Base-by-base conservation (phyloP, 2,329 filamentous ascomycete genomes). In the Magnaporthales sp. region DNA sequence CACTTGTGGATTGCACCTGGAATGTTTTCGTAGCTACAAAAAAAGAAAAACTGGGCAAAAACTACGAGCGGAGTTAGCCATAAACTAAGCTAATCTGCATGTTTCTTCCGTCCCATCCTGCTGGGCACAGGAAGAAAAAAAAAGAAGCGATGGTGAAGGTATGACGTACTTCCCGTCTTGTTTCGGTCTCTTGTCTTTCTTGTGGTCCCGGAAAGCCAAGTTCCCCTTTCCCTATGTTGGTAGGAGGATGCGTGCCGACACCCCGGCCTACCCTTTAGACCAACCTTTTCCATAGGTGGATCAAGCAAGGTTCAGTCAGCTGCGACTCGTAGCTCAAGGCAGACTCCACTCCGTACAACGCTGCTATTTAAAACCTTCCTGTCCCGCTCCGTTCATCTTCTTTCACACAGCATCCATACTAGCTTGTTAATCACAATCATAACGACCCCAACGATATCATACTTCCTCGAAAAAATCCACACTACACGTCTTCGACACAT, bases 81-180 rank as follows among this genome's bases (percentile, higher is more conserved):
- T 9, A 58, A 15, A 27, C 54, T 27, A 58, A 15, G 3, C 54
- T n/a, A 27, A 58, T 58, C 54, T 58, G n/a, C 54, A 22, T 58
- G n/a, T 58, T 58, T 58, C 9, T 58, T 58, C 22, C 54, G 54
- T 58, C 54, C 54, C 22, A 58, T 58, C 54, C 54, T 58, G 54
- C 19, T 58, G 22, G 54, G 54, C 22, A 10, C 54, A 58, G 54
- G 54, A 58, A 6, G 9, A 58, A 26, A 56, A 58, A 27, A 58
- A 27, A 11, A 27, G 54, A 58, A 58, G 54, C 54, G 22, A 58
- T 58, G 54, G 54, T 58, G 54, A 58, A 58, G 54, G n/a, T 64
- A 54, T 64, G 62, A 64, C 62, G 62, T 32, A 64, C 46, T 63
- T 64, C 22, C 62, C 62, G 62, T 64, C 54, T 58, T 58, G 54